phyloP scores from a whole-genome alignment of 2,329 filamentous ascomycete genomes.

The Lasiodiplodia hormozganensis region DNA sequence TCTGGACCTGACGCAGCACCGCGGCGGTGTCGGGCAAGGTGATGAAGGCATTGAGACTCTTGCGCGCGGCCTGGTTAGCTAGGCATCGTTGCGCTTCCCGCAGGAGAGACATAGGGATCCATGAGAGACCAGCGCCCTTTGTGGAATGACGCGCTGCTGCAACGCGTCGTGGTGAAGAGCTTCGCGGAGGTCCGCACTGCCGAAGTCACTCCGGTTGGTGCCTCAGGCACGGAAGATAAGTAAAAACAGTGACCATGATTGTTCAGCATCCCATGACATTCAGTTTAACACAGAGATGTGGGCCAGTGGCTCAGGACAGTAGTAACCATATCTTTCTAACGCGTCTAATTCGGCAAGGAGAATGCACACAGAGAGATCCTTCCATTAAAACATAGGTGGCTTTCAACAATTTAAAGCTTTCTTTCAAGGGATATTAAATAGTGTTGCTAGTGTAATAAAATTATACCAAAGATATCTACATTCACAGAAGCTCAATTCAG shows the following conservation, averaged over 20 bases:
- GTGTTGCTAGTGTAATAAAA: no score
- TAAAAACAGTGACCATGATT: not conserved
- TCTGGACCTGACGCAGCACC: conserved; percentile 36
- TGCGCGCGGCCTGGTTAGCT: conserved; percentile 42
- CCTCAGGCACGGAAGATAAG: not conserved
- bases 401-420: no score
- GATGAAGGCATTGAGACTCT: conserved; percentile 49
- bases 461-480: no score
- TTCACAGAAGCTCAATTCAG: no score
- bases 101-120: conserved; percentile 45
- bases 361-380: no score
- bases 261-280: not conserved
- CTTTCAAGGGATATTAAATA: no score
- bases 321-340: no score
- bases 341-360: no score
- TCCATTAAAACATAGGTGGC: no score
- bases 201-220: not conserved
- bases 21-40: conserved; percentile 35
- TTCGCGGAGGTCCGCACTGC: not conserved
- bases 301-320: no score
- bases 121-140: conserved; percentile 13
- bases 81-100: conserved; percentile 44
- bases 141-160: not conserved
- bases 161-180: not conserved
- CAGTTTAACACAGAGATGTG: no score